A percentile compares a stretch with the other conserved stretches of the same genome.
These are phyloP conservation scores for Senna tora DNA, from an alignment of 306 rosid species.

Conservation along the genomic window DNA sequence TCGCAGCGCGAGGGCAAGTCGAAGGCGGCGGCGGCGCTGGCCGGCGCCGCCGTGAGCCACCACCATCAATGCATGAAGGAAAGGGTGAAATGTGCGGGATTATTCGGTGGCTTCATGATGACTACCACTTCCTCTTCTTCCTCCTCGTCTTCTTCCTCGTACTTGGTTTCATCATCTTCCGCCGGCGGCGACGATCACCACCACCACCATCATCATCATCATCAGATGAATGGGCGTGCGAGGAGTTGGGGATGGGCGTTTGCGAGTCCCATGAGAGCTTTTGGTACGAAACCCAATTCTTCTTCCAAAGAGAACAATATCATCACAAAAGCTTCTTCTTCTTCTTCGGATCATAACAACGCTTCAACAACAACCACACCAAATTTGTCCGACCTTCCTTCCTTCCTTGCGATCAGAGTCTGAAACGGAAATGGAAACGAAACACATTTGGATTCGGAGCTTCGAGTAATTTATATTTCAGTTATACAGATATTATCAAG, in stretches of 20 bases:
- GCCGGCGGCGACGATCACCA: constrained; percentile 12
- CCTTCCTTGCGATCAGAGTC: constrained; percentile 55
- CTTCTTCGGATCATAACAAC: constrained; percentile 50
- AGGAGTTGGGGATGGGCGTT: constrained; percentile 84
- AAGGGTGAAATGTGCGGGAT: constrained; percentile 76
- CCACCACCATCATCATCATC: too few relatives aligned
- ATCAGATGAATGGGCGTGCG: constrained; percentile 46
- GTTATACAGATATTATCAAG: too few relatives aligned
- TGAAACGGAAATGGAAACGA: constrained; percentile 1
- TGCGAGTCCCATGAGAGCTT: constrained; percentile 93
- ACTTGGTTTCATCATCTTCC: constrained; percentile 59
- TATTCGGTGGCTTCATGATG: constrained; percentile 78
- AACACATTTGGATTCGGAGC: not conserved
- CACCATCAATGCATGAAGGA: constrained; percentile 60
- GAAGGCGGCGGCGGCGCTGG: too few relatives aligned
- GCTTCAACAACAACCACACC: constrained; percentile 35
- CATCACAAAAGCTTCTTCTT: constrained; percentile 54
- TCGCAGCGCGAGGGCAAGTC: constrained; percentile 76
- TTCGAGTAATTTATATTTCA: not conserved
- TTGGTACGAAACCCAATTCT: constrained; percentile 51
- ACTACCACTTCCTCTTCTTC: constrained; percentile 63
- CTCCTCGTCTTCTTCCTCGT: constrained; percentile 64
- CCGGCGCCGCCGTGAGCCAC: constrained; percentile 10
- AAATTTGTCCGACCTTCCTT: constrained; percentile 66
- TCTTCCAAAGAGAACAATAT: constrained; percentile 56